Percentiles rank a stretch among this genome's conserved stretches.
Evolutionary conservation across 441 rosid species (phyloP).

Genomic region (Gossypium aridum): DNA sequence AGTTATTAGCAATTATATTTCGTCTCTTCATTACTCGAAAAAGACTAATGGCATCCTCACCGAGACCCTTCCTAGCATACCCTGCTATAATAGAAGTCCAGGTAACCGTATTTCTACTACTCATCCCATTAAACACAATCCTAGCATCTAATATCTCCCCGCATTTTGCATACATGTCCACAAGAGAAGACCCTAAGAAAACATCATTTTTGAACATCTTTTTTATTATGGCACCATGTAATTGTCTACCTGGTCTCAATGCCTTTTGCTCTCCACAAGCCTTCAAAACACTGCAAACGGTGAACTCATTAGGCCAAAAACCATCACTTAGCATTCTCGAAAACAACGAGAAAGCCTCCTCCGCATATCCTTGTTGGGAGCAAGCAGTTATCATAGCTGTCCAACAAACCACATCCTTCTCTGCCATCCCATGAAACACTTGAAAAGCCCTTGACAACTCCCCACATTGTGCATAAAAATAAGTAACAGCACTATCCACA

Average conservation of each 20-base stretch:
- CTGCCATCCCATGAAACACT: constrained; percentile 46
- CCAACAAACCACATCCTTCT: constrained; percentile 78
- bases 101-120: constrained; percentile 58
- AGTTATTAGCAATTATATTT: constrained; percentile 47
- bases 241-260: constrained; percentile 53
- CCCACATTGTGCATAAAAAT: constrained; percentile 60
- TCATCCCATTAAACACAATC: constrained; percentile 58
- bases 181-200: constrained; percentile 54
- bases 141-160: constrained; percentile 63
- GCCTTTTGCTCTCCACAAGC: constrained; percentile 63
- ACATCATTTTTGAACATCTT: constrained; percentile 53
- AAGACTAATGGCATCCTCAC: constrained; percentile 64
- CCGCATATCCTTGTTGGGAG: constrained; percentile 52
- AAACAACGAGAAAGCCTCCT: constrained; percentile 52
- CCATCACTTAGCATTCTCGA: constrained; percentile 48
- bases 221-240: constrained; percentile 63
- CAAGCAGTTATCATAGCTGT: constrained; percentile 72
- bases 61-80: constrained; percentile 65
- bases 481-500: constrained; percentile 59
- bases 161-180: constrained; percentile 87
- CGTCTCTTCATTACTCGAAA: constrained; percentile 64
- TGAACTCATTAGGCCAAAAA: constrained; percentile 66
- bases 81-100: constrained; percentile 86
- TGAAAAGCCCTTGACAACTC: constrained; percentile 40
- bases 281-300: constrained; percentile 54